A percentile compares a stretch with the other conserved stretches of the same genome.
Evolutionary conservation across 257 asterid species (phyloP).

Genomic region (Penstemon eatonii): DNA sequence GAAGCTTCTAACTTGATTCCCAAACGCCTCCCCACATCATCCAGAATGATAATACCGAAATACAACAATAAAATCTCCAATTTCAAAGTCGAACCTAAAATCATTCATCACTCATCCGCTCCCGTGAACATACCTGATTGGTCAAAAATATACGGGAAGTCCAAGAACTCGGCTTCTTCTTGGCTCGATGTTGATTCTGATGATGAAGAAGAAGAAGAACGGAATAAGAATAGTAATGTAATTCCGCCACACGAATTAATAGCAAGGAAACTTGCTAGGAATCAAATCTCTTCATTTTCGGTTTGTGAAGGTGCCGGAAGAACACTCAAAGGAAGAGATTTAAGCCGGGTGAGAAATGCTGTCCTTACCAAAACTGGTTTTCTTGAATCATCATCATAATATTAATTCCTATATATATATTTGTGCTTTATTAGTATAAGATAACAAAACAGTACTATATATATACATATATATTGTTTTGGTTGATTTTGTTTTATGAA

Average conservation of each 20-base stretch:
- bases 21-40: constrained; percentile 33
- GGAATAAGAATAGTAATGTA: not conserved
- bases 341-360: constrained; percentile 59
- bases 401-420: no score
- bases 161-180: not conserved
- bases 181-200: constrained; percentile 9
- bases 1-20: constrained; percentile 20
- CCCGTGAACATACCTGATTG: constrained; percentile 62
- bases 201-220: constrained; percentile 4
- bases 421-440: no score
- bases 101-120: constrained; percentile 37
- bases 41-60: constrained; percentile 37
- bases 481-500: not conserved
- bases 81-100: constrained; percentile 8
- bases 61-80: constrained; percentile 15
- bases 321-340: constrained; percentile 69
- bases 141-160: constrained; percentile 54
- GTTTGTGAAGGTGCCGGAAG: constrained; percentile 75
- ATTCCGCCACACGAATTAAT: constrained; percentile 70
- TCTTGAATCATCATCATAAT: constrained; percentile 49
- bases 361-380: constrained; percentile 67
- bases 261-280: constrained; percentile 44
- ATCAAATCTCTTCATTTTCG: constrained; percentile 46
- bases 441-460: no score
- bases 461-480: no score